Evolutionary conservation across 2,329 filamentous ascomycete species (phyloP), one percentile per base, ranked within the genome.

Genomic region (Ceratocystis harringtonii): DNA sequence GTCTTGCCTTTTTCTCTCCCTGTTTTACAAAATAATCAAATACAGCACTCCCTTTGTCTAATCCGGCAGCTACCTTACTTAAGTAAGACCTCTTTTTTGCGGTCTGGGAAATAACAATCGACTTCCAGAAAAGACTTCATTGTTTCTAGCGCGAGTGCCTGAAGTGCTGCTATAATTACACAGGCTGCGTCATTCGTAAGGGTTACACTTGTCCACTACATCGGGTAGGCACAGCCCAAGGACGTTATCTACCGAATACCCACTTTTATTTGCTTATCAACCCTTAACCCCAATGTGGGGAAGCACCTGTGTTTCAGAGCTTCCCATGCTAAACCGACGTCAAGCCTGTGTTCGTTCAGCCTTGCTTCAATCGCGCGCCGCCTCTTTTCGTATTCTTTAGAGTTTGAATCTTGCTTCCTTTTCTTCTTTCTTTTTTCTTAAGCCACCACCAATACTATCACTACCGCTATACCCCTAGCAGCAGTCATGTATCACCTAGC

Each of bases 401-500:
- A 52, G 5, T 2, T 52, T 28, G 22, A 48, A 10, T 48, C 44
- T 48, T 48, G 44, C 17, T 48, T 48, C 15, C n/a, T 45, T 8
- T 7, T 58, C 28, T 36, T 36, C 4, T n/a, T 8, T 32, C 22
- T 25, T 36, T 58, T 0, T 58, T 58, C 17, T 58, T 8, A 8
- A 30, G 4, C 17, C 55, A 32, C 28, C 28, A 19, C 28, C 12
- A n/a, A 17, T 32, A 15, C 17, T n/a, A 5, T 36, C 36, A 15
- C 41, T 41, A 15, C 30, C 6, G 36, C 36, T 15, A 41, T 41
- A 41, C 36, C 36, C 12, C 36, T 41, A 41, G 36, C 61, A 25
- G 36, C 62, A 30, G 66, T 64, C 66, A 96, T 96, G 92, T 97
- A 96, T 78, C 92, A 97, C 78, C 85, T 99, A 71, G 86, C 90